Evolutionary conservation across 176 grass and related monocot genomes (phyloP), one percentile per base, ranked within the genome.

Genomic region (Carex myosuroides): DNA sequence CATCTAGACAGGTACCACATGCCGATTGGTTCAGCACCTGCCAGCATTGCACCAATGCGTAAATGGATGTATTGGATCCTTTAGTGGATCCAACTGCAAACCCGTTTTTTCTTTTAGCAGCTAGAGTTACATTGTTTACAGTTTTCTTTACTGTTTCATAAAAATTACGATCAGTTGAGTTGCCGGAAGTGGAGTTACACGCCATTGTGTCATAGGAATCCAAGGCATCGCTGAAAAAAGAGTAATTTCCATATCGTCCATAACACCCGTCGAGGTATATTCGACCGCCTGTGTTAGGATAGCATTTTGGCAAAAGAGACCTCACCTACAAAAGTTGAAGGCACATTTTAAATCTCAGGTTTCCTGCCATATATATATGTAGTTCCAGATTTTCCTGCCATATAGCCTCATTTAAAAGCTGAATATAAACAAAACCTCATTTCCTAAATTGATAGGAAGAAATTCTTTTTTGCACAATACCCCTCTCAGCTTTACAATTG

Each of bases 31-130:
- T 90, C 68, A 97, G 83, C 61, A 77, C 86, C 87, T 86, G 17
- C 94, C 94, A 97, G 81, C 94, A 97, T 82, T 97, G 94, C 53
- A 87, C 94, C 50, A 97, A 84, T 44, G 85, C 89, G 80, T 93
- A 97, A 83, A 85, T 89, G 21, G 86, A 75, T 4, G 84, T 70
- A 60, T 84, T 84, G 0, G 79, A 84, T 0, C 18, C 46, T 22
- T 22, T 16, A 8, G 78, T 78, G 0, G 89, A 93, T 1, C 84
- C 89, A 64, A 88, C 89, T 52, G 86, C 94, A 79, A 70, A 97
- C 22, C 94, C 87, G 0, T 57, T 20, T 48, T 41, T 64, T 22
- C 71, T 16, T 80, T 7, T 64, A 59, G 87, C 89, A 1, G 64
- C 81, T 10, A 18, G 70, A 21, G 87, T 87, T 32, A 90, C 86